Base-by-base conservation (phyloP, 2,329 filamentous ascomycete genomes). In the Elsinoe ampelina region DNA sequence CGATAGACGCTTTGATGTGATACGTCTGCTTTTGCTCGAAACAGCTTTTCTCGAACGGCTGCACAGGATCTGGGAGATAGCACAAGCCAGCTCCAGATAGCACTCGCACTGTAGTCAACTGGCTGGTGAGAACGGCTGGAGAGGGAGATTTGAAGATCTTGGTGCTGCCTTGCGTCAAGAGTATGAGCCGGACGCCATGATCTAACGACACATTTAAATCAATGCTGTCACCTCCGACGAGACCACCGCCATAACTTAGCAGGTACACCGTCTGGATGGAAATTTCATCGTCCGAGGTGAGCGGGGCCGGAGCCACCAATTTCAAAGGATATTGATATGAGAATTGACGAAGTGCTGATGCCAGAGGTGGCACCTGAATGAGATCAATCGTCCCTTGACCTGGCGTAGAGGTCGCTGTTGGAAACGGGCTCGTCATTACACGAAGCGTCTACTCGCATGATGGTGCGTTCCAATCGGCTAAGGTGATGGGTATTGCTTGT, bases 271-370 rank as follows among this genome's bases (percentile, higher is more conserved):
- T 77, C 55, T 77, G 81, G 7, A 90, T 79, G 57, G 32, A 48
- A 19, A 22, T 12, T 34, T 42, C 34, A 57, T 57, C 58, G 26
- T 43, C 22, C 19, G 56, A 20, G 48, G 79, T 77, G 5, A 84
- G 76, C 10, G 86, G 81, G 12, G 84, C 79, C 1, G 92, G 89
- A 0, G 90, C 86, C 60, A 98, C 88, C 58, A 98, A 80, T 71
- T 98, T 98, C 47, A 98, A 79, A 1, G 93, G 93, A 66, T 97
- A 98, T 69, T 95, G 89, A 69, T 95, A 97, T 35, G 84, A 85
- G 62, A 95, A 81, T 32, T 79, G 81, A 59, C 85, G 82, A 30
- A 95, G 79, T 45, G 84, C 83, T 12, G 88, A 88, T 48, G 80
- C 80, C 22, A 80, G 79, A 32, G 85, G 84, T 35, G 91, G 88